These are phyloP conservation scores for Hevea brasiliensis DNA, from an alignment of 345 rosid species.

Conservation along the genomic window DNA sequence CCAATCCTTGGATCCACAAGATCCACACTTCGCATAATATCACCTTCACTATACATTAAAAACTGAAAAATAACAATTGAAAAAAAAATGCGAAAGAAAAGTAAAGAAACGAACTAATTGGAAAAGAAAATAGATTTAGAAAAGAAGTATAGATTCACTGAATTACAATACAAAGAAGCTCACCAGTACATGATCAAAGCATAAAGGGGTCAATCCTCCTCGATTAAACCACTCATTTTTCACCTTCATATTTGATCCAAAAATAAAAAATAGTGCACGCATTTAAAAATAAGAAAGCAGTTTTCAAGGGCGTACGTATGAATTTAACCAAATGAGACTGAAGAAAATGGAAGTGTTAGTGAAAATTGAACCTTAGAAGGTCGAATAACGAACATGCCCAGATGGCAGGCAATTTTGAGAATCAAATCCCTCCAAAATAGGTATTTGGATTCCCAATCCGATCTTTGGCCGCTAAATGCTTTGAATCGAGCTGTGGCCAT, in stretches of 20 bases:
- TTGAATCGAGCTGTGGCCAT: constrained; percentile 76
- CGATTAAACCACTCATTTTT: constrained; percentile 69
- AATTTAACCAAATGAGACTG: neutral
- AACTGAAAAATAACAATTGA: constrained; percentile 42
- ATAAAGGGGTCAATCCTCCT: constrained; percentile 78
- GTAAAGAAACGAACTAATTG: neutral
- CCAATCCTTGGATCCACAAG: constrained; percentile 55
- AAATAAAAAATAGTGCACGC: neutral
- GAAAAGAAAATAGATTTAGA: neutral
- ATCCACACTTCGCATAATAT: constrained; percentile 47
- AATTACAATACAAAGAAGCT: constrained; percentile 26
- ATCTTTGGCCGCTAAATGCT: constrained; percentile 86
- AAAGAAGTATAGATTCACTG: neutral
- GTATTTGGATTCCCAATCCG: constrained; percentile 79
- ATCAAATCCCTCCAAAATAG: constrained; percentile 80
- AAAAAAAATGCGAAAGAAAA: neutral
- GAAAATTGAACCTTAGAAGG: constrained; percentile 59
- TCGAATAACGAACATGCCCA: constrained; percentile 44
- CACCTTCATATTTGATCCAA: constrained; percentile 36
- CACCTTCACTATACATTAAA: constrained; percentile 84
- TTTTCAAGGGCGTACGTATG: neutral
- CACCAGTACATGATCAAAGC: constrained; percentile 81
- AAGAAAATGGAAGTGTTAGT: neutral
- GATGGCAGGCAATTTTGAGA: constrained; percentile 52
- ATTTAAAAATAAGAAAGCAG: constrained; percentile 3